These are phyloP conservation scores for Pulveroboletus frians DNA, from an alignment of 768 basidiomycete species.

Conservation along the genomic window DNA sequence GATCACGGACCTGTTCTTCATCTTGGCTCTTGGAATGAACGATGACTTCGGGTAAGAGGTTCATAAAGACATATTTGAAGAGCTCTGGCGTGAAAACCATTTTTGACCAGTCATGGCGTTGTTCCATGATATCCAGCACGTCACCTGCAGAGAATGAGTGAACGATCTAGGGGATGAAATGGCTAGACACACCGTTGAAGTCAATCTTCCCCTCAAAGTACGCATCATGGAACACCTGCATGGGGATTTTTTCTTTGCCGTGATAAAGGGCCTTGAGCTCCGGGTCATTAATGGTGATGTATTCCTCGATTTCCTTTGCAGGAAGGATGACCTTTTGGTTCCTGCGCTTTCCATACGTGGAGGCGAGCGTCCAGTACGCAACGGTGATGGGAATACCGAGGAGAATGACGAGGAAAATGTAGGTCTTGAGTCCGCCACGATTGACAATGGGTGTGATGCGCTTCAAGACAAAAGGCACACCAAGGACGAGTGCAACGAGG, in stretches of 20 bases:
- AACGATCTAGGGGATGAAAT: neutral
- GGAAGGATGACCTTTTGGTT: conserved; percentile 86
- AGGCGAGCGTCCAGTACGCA: conserved; percentile 87
- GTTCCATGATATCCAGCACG: conserved; percentile 88
- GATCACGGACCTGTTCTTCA: conserved; percentile 90
- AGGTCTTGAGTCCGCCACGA: conserved; percentile 81
- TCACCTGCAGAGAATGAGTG: conserved; percentile 53
- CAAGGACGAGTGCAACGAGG: conserved; percentile 70
- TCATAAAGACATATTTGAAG: conserved; percentile 88
- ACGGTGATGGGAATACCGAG: conserved; percentile 73
- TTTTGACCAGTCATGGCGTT: conserved; percentile 92
- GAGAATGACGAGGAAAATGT: conserved; percentile 71
- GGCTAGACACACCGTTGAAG: conserved; percentile 68
- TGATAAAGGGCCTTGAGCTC: conserved; percentile 76
- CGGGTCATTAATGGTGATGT: conserved; percentile 84
- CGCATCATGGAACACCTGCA: conserved; percentile 96
- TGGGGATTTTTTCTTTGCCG: conserved; percentile 89
- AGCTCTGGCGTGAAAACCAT: conserved; percentile 88
- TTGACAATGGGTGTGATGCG: conserved; percentile 75
- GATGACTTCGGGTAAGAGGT: conserved; percentile 90
- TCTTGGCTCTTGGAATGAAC: conserved; percentile 89
- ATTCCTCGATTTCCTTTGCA: conserved; percentile 79
- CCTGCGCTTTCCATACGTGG: conserved; percentile 70
- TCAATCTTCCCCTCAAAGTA: conserved; percentile 96
- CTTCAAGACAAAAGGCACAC: conserved; percentile 82